Conservation (phyloP, 2,329 filamentous ascomycete species). For the Arthrobotrys entomopaga region DNA sequence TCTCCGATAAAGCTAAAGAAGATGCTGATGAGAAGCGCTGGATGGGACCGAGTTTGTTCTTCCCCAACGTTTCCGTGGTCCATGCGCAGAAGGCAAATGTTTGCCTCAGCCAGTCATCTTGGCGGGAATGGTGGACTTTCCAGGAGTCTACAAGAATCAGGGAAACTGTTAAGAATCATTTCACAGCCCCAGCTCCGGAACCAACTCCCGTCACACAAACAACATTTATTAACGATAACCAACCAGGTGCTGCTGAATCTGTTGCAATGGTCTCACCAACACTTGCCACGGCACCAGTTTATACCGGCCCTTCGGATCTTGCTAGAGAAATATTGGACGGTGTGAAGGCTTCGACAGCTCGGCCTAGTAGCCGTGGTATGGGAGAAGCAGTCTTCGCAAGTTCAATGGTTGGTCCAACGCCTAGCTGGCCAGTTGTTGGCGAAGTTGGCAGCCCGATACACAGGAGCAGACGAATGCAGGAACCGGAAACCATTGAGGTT, state of each 20-base stretch:
- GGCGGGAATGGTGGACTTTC: conserved; percentile 59
- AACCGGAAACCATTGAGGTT: conserved; percentile 57
- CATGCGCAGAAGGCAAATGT: conserved; percentile 57
- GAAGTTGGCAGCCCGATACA: conserved; percentile 54
- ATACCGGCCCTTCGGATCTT: conserved; percentile 58
- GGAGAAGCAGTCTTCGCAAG: conserved; percentile 59
- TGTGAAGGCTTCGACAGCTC: conserved; percentile 57
- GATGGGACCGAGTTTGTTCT: conserved; percentile 28
- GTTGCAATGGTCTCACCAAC: conserved; percentile 18
- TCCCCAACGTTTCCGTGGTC: conserved; percentile 53
- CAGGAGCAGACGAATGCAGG: conserved; percentile 53
- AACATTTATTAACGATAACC: conserved; percentile 25
- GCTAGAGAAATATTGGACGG: conserved; percentile 59
- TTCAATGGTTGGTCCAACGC: conserved; percentile 56
- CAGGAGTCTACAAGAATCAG: conserved; percentile 58
- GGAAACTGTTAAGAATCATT: conserved; percentile 58
- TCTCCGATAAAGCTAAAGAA: conserved; percentile 40
- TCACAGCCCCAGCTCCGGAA: conserved; percentile 53
- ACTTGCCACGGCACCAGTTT: conserved; percentile 40
- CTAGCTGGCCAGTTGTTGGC: conserved; percentile 56
- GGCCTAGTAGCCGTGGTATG: conserved; percentile 59
- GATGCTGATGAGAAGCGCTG: conserved; percentile 34
- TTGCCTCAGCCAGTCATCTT: conserved; percentile 58
- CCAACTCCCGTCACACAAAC: conserved; percentile 15
- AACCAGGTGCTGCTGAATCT: conserved; percentile 23